These are phyloP conservation scores for Verticillium zaregamsianum DNA, from an alignment of 2,329 filamentous ascomycete genomes.

Conservation along the genomic window DNA sequence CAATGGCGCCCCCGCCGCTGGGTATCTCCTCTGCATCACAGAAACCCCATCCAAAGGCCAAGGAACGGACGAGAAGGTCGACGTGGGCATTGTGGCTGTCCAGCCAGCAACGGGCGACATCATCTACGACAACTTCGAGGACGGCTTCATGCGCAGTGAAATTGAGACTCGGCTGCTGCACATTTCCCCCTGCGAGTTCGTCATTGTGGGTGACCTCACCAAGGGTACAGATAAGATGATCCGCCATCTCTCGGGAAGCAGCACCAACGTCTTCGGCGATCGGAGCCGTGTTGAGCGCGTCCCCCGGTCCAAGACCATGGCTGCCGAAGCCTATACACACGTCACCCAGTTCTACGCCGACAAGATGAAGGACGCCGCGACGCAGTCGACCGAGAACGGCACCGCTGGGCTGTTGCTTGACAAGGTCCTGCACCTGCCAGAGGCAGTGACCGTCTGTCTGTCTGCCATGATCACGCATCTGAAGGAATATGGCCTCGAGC, in stretches of 20 bases:
- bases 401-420: conserved; percentile 67
- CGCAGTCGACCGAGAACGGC: conserved; percentile 36
- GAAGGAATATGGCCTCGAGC: conserved; percentile 85
- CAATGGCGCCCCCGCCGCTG: conserved; percentile 55
- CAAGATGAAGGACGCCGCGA: conserved; percentile 57
- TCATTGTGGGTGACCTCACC: conserved; percentile 87
- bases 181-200: conserved; percentile 91
- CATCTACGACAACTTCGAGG: conserved; percentile 92
- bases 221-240: conserved; percentile 91
- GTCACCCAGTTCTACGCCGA: conserved; percentile 90
- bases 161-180: conserved; percentile 94
- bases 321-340: conserved; percentile 80
- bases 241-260: conserved; percentile 82
- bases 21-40: conserved; percentile 91
- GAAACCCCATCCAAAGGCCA: conserved; percentile 73
- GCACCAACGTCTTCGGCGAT: conserved; percentile 88
- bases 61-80: conserved; percentile 88
- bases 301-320: conserved; percentile 72
- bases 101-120: conserved; percentile 95
- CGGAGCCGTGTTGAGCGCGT: conserved; percentile 80
- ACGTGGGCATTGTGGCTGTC: conserved; percentile 87
- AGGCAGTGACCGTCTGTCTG: conserved; percentile 83
- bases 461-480: conserved; percentile 96
- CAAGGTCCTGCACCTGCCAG: conserved; percentile 79
- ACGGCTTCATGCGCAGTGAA: conserved; percentile 95